These are phyloP conservation scores for Colletotrichum magnum DNA, from an alignment of 2,329 filamentous ascomycete genomes.

Conservation along the genomic window DNA sequence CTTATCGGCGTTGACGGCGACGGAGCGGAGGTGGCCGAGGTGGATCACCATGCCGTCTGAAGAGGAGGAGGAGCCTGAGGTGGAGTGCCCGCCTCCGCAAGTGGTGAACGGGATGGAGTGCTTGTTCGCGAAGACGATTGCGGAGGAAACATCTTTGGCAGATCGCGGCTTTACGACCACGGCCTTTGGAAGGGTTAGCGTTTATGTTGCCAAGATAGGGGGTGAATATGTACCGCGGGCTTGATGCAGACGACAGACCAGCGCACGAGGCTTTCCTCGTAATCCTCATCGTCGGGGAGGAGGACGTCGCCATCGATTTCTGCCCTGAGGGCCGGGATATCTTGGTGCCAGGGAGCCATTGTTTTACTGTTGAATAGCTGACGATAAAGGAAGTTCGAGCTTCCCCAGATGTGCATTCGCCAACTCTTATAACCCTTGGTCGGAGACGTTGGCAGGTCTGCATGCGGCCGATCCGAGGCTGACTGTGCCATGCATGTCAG, in stretches of 20 bases:
- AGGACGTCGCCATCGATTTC: conserved; percentile 47
- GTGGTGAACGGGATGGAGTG: conserved; percentile 65
- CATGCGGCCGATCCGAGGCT: background rate
- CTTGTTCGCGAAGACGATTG: conserved; percentile 59
- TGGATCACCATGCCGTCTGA: conserved; percentile 70
- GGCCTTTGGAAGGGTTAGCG: conserved; percentile 50
- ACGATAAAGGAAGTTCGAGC: background rate
- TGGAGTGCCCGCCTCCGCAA: conserved; percentile 70
- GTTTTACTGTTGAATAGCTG: too few species aligned
- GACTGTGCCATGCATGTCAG: background rate
- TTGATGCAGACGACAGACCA: conserved; percentile 56
- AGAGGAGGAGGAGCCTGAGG: conserved; percentile 58
- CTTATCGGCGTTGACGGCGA: conserved; percentile 61
- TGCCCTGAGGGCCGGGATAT: conserved; percentile 10
- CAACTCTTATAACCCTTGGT: background rate
- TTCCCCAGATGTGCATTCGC: background rate
- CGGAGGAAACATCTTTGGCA: conserved; percentile 55
- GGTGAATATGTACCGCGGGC: conserved; percentile 44
- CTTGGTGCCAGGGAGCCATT: too few species aligned
- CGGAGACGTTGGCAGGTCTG: background rate
- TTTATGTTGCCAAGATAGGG: background rate
- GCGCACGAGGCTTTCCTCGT: conserved; percentile 51
- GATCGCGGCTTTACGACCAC: conserved; percentile 59
- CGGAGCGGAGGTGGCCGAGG: conserved; percentile 63
- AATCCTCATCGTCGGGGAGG: conserved; percentile 51